Evolutionary conservation across 176 grass and related monocot genomes (phyloP).

Genomic region (Secale cereale): DNA sequence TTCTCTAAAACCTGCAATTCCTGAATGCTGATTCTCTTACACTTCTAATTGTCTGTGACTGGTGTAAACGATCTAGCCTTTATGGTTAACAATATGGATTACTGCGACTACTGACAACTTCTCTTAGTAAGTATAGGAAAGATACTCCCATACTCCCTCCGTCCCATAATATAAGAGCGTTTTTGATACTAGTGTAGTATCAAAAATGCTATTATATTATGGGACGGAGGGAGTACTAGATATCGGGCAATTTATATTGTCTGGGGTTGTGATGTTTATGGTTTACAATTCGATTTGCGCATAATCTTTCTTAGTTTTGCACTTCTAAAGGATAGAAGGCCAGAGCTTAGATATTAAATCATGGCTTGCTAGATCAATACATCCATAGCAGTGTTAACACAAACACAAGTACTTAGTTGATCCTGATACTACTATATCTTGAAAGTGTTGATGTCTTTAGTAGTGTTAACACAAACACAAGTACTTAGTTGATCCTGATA

Average conservation of each 20-base stretch:
- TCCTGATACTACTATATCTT: not conserved
- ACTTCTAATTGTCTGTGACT: not conserved
- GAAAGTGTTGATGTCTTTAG: not conserved
- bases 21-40: not conserved
- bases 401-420: not conserved
- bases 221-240: too few species aligned
- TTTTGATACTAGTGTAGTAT: too few species aligned
- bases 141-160: too few species aligned
- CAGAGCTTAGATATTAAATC: not conserved
- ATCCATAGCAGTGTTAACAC: not conserved
- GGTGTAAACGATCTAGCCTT: too few species aligned
- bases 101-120: too few species aligned
- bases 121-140: too few species aligned
- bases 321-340: not conserved
- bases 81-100: too few species aligned
- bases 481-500: not conserved
- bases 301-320: not conserved
- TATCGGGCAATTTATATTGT: conserved; percentile 1
- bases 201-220: too few species aligned
- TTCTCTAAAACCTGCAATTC: not conserved
- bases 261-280: not conserved
- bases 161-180: too few species aligned
- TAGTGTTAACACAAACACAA: not conserved
- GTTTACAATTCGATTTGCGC: not conserved
- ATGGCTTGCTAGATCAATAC: not conserved